A percentile compares a stretch with the other conserved stretches of the same genome.
phyloP scores from a whole-genome alignment of 2,329 filamentous ascomycete species.

The Trichothecium sympodiale region DNA sequence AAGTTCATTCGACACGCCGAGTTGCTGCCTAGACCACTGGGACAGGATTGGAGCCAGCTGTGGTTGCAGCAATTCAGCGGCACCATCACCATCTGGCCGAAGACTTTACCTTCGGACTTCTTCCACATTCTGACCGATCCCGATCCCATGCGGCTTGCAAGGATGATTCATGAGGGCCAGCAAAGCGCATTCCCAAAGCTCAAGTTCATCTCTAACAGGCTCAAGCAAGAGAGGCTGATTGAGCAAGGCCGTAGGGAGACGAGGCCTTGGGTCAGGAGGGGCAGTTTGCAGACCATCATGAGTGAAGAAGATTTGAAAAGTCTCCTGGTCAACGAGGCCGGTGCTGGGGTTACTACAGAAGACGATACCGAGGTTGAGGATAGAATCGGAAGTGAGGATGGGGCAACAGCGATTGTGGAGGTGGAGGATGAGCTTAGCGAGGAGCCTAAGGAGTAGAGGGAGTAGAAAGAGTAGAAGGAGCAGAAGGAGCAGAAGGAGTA shows the following conservation, averaged over 20 bases:
- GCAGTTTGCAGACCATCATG: constrained; percentile 48
- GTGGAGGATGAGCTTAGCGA: constrained; percentile 8
- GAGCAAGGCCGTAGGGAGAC: constrained; percentile 47
- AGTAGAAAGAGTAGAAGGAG: constrained; percentile 15
- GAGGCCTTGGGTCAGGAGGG: constrained; percentile 32
- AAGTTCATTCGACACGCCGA: constrained; percentile 90
- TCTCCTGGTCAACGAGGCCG: constrained; percentile 28
- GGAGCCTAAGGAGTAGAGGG: constrained; percentile 7
- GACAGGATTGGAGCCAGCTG: constrained; percentile 93
- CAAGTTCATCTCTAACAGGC: constrained; percentile 78
- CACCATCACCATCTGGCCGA: constrained; percentile 94
- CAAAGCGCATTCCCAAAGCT: constrained; percentile 85
- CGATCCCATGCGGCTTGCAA: constrained; percentile 58
- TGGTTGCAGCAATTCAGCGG: constrained; percentile 94
- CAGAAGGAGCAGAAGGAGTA: constrained; percentile 9
- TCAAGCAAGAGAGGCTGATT: constrained; percentile 68
- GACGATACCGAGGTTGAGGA: constrained; percentile 24
- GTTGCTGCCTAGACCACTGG: constrained; percentile 76
- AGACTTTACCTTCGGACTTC: constrained; percentile 68
- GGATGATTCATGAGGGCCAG: constrained; percentile 85
- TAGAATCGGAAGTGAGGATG: constrained; percentile 9
- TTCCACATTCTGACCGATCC: constrained; percentile 80
- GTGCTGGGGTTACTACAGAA: constrained; percentile 20
- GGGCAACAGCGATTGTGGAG: constrained; percentile 15
- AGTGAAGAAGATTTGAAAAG: constrained; percentile 48